phyloP scores from a whole-genome alignment of 2,329 filamentous ascomycete genomes.

The Microcyclosporella mali region DNA sequence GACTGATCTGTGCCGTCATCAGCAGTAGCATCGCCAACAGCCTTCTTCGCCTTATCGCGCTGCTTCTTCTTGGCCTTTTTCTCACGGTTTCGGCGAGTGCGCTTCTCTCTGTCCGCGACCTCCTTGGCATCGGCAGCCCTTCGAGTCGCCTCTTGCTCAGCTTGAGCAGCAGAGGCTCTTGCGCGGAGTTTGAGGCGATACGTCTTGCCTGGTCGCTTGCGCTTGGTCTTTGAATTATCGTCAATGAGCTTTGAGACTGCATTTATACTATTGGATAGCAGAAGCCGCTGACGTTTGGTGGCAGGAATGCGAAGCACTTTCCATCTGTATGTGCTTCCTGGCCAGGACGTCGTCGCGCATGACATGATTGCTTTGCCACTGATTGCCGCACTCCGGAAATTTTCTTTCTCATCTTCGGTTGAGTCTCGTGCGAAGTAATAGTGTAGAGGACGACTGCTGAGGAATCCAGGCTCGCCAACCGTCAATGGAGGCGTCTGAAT shows the following conservation, averaged over 20 bases:
- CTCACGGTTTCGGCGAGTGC: constrained; percentile 29
- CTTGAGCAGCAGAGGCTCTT: constrained; percentile 19
- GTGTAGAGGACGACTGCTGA: constrained; percentile 8
- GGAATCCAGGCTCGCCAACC: constrained; percentile 14
- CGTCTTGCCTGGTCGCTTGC: constrained; percentile 29
- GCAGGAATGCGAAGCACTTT: constrained; percentile 16
- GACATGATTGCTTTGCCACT: constrained; percentile 14
- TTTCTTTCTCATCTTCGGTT: constrained; percentile 2
- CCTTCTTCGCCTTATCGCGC: constrained; percentile 32
- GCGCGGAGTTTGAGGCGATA: constrained; percentile 24
- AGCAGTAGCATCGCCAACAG: constrained; percentile 5
- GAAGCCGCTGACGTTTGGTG: constrained; percentile 11
- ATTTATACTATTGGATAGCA: constrained; percentile 4
- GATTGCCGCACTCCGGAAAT: constrained; percentile 12
- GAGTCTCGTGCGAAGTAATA: constrained; percentile 17
- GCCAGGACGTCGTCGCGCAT: constrained; percentile 10
- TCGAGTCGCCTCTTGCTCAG: constrained; percentile 18
- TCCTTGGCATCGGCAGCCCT: constrained; percentile 26
- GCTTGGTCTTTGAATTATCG: constrained; percentile 14
- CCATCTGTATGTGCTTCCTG: constrained; percentile 19
- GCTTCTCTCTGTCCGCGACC: constrained; percentile 29
- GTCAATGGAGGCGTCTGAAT: constrained; percentile 16
- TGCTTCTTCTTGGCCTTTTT: constrained; percentile 33
- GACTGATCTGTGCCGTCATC: not conserved
- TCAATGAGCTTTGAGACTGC: constrained; percentile 6